Evolutionary conservation across 441 rosid genomes (phyloP).

Genomic region (Erodium trifolium): DNA sequence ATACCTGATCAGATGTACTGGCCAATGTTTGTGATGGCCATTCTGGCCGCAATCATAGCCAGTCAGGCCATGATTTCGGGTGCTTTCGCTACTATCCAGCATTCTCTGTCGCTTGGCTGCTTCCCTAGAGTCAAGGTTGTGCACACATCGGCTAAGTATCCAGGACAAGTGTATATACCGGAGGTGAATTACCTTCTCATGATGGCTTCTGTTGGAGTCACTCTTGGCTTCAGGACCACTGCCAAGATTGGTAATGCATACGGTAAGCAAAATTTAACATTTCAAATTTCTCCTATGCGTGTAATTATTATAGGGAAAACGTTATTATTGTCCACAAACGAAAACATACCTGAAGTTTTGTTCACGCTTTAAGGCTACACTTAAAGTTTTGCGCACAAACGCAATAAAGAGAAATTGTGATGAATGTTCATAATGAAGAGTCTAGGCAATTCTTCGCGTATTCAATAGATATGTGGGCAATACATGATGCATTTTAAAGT

Average conservation of each 20-base stretch:
- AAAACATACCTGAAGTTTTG: too few species aligned
- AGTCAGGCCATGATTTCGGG: constrained; percentile 59
- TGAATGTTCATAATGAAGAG: too few species aligned
- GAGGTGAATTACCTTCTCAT: constrained; percentile 48
- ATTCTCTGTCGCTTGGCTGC: constrained; percentile 49
- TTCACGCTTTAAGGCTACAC: too few species aligned
- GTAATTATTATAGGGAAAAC: too few species aligned
- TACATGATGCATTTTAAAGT: too few species aligned
- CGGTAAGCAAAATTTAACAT: constrained; percentile 24
- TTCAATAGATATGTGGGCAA: too few species aligned
- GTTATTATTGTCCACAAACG: too few species aligned
- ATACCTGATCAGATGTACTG: constrained; percentile 40
- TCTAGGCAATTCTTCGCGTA: too few species aligned
- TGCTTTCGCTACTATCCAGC: constrained; percentile 47
- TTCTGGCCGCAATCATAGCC: constrained; percentile 40
- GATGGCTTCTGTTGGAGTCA: constrained; percentile 42
- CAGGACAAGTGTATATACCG: constrained; percentile 50
- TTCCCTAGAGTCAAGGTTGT: constrained; percentile 50
- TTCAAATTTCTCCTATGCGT: too few species aligned
- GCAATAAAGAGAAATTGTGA: too few species aligned
- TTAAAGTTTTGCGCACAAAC: too few species aligned
- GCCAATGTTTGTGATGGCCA: constrained; percentile 48
- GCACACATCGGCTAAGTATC: constrained; percentile 38
- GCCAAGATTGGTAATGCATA: constrained; percentile 47
- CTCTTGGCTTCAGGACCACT: constrained; percentile 36